Conservation (phyloP, 129 eudicot genomes). For the Artemisia argyi region DNA sequence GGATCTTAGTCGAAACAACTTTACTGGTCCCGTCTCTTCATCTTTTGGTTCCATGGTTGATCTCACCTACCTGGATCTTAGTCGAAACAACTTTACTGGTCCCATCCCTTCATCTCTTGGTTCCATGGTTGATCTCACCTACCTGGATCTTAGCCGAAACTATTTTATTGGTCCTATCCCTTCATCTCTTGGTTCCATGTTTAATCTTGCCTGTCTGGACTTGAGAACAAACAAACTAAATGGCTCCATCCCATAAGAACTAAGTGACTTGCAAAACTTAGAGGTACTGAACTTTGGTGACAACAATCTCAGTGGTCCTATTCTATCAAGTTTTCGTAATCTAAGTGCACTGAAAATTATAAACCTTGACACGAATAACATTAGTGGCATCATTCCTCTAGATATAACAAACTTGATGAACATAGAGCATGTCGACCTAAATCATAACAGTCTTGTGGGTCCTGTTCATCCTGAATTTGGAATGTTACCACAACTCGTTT, state of each 20-base stretch:
- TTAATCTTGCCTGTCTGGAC: not conserved
- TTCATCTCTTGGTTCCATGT: too few relatives aligned
- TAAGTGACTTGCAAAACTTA: not conserved
- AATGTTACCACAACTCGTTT: not conserved
- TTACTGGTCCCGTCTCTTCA: constrained; percentile 15
- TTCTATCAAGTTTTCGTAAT: constrained; percentile 2
- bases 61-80: not conserved
- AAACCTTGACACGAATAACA: constrained; percentile 19
- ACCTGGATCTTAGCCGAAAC: too few relatives aligned
- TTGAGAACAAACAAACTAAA: constrained; percentile 6
- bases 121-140: not conserved
- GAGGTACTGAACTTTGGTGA: constrained; percentile 2
- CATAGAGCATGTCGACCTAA: not conserved
- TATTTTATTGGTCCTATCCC: too few relatives aligned
- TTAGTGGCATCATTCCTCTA: constrained; percentile 25
- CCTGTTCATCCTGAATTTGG: not conserved
- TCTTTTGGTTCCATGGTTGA: not conserved
- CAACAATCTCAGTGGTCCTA: constrained; percentile 19
- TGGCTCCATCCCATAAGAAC: constrained; percentile 18
- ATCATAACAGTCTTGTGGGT: constrained; percentile 18
- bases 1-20: constrained; percentile 6
- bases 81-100: not conserved
- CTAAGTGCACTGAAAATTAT: not conserved
- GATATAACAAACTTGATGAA: not conserved
- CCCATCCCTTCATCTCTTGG: constrained; percentile 22